These are phyloP conservation scores for Reutealis trisperma DNA, from an alignment of 345 rosid species.

Conservation along the genomic window DNA sequence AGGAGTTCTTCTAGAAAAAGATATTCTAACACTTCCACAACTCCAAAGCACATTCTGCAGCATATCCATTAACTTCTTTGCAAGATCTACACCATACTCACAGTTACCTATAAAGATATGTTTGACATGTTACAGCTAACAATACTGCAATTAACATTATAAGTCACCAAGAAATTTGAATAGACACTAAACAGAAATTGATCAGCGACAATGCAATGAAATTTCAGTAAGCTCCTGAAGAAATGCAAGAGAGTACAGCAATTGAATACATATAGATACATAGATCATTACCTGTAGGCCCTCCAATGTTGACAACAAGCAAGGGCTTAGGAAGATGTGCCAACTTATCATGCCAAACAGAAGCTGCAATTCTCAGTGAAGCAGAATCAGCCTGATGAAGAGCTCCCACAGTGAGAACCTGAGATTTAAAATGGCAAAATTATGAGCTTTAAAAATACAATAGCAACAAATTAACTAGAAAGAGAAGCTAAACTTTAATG, in stretches of 20 bases:
- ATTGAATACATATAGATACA: too few species aligned
- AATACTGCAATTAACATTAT: neutral
- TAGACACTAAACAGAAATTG: neutral
- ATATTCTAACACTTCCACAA: conserved; percentile 34
- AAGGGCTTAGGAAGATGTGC: conserved; percentile 28
- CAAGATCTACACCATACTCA: conserved; percentile 31
- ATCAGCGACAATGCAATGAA: neutral
- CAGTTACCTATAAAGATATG: conserved; percentile 23
- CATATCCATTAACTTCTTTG: conserved; percentile 23
- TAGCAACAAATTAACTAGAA: neutral
- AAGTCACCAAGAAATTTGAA: neutral
- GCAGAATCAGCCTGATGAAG: conserved; percentile 23
- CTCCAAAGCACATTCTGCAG: conserved; percentile 36
- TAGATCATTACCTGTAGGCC: conserved; percentile 28
- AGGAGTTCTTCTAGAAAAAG: conserved; percentile 40
- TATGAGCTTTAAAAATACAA: conserved; percentile 22
- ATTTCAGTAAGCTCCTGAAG: neutral
- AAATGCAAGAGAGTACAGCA: neutral
- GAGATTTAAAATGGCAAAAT: conserved; percentile 19
- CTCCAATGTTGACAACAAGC: conserved; percentile 39
- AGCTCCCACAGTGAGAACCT: conserved; percentile 34
- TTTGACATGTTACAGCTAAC: neutral
- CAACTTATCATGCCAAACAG: conserved; percentile 23
- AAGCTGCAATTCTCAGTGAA: conserved; percentile 25
- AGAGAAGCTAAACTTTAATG: neutral